Conservation (phyloP, 129 eudicot species). For the Centella asiatica region DNA sequence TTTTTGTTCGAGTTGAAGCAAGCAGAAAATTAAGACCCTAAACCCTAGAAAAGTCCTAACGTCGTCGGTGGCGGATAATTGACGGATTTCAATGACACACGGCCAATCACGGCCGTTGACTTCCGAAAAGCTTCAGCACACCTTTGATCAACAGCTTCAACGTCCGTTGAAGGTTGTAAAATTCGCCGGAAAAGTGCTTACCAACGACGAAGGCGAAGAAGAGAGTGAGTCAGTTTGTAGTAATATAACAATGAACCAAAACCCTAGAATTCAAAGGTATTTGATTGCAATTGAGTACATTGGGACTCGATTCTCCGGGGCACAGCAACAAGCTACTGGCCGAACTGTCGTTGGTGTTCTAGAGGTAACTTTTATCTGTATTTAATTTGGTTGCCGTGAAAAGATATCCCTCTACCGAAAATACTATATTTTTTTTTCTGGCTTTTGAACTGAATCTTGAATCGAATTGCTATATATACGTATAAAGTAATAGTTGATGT, state of each 20-base stretch:
- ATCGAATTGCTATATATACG: no score
- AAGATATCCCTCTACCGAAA: no score
- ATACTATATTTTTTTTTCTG: no score
- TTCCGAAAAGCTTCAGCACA: conserved; percentile 9
- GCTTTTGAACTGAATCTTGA: no score
- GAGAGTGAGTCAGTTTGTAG: conserved; percentile 3
- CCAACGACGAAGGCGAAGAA: conserved; percentile 25
- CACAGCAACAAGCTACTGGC: conserved; percentile 65
- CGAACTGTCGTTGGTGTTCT: conserved; percentile 92
- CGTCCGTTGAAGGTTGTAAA: conserved; percentile 52
- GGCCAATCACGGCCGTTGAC: conserved; percentile 20
- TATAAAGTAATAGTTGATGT: no score
- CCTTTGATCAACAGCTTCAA: conserved; percentile 29
- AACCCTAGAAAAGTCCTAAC: conserved; percentile 11
- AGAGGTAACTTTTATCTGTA: conserved; percentile 30
- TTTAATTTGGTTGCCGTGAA: not conserved
- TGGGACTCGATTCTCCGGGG: conserved; percentile 83
- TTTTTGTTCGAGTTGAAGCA: no score
- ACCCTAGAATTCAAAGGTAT: conserved; percentile 64
- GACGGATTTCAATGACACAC: conserved; percentile 23
- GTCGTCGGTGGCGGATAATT: not conserved
- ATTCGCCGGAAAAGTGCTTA: conserved; percentile 11
- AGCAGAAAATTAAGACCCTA: no score
- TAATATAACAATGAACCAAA: conserved; percentile 32
- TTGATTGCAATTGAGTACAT: conserved; percentile 80